Evolutionary conservation across 139 green algal species (phyloP).

Genomic region (Volvox reticuliferus): DNA sequence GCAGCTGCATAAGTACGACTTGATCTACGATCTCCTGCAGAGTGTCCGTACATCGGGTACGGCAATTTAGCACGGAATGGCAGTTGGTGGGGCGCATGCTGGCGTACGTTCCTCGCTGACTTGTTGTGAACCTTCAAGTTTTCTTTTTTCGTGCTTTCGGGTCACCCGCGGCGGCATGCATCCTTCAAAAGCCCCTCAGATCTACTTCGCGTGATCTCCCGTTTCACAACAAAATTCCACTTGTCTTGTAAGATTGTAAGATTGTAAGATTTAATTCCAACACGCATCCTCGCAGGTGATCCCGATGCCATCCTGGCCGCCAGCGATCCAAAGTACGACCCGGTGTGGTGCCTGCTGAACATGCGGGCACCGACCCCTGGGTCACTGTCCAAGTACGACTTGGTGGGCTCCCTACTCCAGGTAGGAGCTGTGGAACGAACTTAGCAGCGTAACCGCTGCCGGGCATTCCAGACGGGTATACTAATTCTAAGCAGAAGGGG

Average conservation of each 20-base stretch:
- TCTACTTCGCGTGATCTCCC: no score
- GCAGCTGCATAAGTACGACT: conserved; percentile 30
- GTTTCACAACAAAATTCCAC: no score
- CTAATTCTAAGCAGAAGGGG: no score
- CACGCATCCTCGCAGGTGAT: conserved; percentile 12
- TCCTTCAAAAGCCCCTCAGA: no score
- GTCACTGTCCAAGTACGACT: conserved; percentile 37
- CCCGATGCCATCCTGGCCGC: conserved; percentile 25
- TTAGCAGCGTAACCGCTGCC: background rate
- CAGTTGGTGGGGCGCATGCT: no score
- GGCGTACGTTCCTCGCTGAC: no score
- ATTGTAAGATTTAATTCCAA: no score
- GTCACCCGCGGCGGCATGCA: no score
- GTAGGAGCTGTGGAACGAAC: background rate
- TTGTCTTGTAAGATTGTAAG: no score
- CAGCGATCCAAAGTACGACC: conserved; percentile 47
- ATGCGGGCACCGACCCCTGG: background rate
- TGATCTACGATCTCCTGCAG: conserved; percentile 42
- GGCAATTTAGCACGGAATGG: background rate
- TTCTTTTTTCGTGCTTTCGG: no score
- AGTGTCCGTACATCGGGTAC: conserved; percentile 29
- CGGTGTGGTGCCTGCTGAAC: conserved; percentile 42
- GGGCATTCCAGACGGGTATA: no score
- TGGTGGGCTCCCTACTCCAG: conserved; percentile 39
- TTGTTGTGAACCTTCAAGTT: no score